phyloP scores from a whole-genome alignment of 2,329 filamentous ascomycete genomes.

The Colletotrichum costaricense region DNA sequence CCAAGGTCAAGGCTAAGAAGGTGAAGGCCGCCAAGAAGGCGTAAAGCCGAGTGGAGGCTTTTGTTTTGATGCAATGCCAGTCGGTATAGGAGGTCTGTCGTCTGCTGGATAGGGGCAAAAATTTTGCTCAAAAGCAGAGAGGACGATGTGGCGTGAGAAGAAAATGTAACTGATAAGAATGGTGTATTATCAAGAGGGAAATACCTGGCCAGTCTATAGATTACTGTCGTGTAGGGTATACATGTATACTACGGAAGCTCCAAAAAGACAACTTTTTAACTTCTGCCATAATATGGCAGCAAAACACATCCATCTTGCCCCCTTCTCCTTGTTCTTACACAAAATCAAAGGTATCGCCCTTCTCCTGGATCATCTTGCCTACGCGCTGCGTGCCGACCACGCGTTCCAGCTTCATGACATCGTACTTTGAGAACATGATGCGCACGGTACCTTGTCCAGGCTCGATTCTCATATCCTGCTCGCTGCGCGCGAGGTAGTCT shows the following conservation, averaged over 20 bases:
- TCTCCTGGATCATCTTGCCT: slow-evolving; percentile 84
- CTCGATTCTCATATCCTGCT: slow-evolving; percentile 65
- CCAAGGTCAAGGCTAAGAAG: slow-evolving; percentile 40
- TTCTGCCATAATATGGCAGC: slow-evolving; percentile 5
- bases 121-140: neutral
- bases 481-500: slow-evolving; percentile 71
- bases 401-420: slow-evolving; percentile 88
- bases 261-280: slow-evolving; percentile 33
- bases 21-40: slow-evolving; percentile 17
- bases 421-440: slow-evolving; percentile 87
- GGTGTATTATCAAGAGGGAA: slow-evolving; percentile 27
- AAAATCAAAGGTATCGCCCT: slow-evolving; percentile 95
- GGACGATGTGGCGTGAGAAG: neutral
- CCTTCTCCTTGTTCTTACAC: slow-evolving; percentile 65
- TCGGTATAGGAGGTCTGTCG: neutral
- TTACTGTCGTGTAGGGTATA: slow-evolving; percentile 36
- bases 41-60: too few species aligned
- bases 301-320: slow-evolving; percentile 20
- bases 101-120: neutral
- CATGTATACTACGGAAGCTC: slow-evolving; percentile 33
- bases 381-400: slow-evolving; percentile 86
- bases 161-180: slow-evolving; percentile 14
- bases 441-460: slow-evolving; percentile 69
- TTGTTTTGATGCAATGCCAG: too few species aligned
- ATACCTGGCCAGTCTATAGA: slow-evolving; percentile 34